These are phyloP conservation scores for Naganishia liquefaciens DNA, from an alignment of 1,284 basidiomycete genomes.

Conservation along the genomic window DNA sequence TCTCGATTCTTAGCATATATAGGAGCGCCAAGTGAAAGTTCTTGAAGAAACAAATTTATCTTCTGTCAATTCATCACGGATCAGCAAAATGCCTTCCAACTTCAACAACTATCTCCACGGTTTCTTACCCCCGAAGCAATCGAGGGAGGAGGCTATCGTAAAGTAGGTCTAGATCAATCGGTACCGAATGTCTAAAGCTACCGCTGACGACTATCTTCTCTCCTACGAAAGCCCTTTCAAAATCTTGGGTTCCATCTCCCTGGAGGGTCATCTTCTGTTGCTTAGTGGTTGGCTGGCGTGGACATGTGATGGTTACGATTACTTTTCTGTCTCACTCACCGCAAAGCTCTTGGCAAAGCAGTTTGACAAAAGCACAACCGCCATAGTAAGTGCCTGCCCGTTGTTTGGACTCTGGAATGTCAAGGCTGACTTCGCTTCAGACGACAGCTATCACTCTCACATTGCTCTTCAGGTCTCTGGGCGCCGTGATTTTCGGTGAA, in stretches of 20 bases:
- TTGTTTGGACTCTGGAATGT: slow-evolving; percentile 28
- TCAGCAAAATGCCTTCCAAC: background rate
- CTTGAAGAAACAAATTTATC: background rate
- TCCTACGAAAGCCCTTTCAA: slow-evolving; percentile 27
- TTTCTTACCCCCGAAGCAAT: slow-evolving; percentile 12
- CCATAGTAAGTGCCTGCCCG: slow-evolving; percentile 39
- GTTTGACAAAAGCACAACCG: slow-evolving; percentile 44
- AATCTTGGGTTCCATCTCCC: slow-evolving; percentile 24
- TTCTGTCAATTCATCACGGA: background rate
- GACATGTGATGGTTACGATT: slow-evolving; percentile 21
- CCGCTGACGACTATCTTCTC: background rate
- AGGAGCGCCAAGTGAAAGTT: background rate
- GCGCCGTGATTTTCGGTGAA: slow-evolving; percentile 74
- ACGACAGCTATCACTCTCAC: slow-evolving; percentile 86
- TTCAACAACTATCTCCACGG: slow-evolving; percentile 3
- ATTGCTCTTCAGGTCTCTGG: slow-evolving; percentile 81
- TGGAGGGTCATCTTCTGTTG: slow-evolving; percentile 27
- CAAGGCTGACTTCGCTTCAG: slow-evolving; percentile 38
- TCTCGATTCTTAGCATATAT: background rate
- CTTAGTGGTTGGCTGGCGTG: slow-evolving; percentile 33
- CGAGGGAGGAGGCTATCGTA: slow-evolving; percentile 4
- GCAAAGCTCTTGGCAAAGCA: slow-evolving; percentile 57
- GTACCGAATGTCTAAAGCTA: too few species aligned
- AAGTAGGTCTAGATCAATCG: slow-evolving; percentile 6
- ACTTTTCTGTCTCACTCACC: slow-evolving; percentile 27